Evolutionary conservation across 768 basidiomycete species (phyloP), one percentile per base, ranked within the genome.

Genomic region (Leucogyrophana mollusca): DNA sequence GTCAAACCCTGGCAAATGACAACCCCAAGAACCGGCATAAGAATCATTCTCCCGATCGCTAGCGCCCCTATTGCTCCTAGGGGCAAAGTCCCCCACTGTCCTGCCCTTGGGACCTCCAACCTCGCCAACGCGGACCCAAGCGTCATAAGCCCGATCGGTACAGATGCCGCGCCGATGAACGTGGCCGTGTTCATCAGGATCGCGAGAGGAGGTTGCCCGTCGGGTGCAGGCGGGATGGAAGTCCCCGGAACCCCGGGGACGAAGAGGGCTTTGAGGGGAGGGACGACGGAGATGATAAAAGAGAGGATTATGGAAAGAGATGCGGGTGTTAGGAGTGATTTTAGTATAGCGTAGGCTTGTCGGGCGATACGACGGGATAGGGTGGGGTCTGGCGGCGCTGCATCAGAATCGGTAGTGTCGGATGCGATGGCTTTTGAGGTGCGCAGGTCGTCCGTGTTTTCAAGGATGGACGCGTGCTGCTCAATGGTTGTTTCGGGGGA

Each of bases 171-270:
- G 1, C 86, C 83, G 30, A 85, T 70, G 53, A 87, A 87, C 1
- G 66, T 61, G 0, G 77, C 64, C 0, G 79, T 76, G 45, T 84
- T 79, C 45, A 82, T 55, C 30, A 87, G 35, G 50, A 87, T 75
- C 0, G 79, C 73, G 14, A 87, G 76, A 0, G 85, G 85, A 1
- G 86, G 83, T 49, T 77, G 70, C 0, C 84, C 83, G 52, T 87
- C 85, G 0, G 85, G 85, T 0, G 82, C 80, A 18, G 66, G 36
- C 3, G 73, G 72, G 44, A 77, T 80, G 27, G 64, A 51, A 1
- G 69, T 64, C 1, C 71, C 70, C 1, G 72, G 64, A 3, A 80
- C 68, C 10, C 55, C 56, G 3, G 65, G 42, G 2, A 83, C 67
- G 52, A 87, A 86, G 3, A 87, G 69, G 0, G 74, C 80, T 52